These are phyloP conservation scores for Candida nonsorbophila DNA, from an alignment of 805 yeast genomes.

Conservation along the genomic window DNA sequence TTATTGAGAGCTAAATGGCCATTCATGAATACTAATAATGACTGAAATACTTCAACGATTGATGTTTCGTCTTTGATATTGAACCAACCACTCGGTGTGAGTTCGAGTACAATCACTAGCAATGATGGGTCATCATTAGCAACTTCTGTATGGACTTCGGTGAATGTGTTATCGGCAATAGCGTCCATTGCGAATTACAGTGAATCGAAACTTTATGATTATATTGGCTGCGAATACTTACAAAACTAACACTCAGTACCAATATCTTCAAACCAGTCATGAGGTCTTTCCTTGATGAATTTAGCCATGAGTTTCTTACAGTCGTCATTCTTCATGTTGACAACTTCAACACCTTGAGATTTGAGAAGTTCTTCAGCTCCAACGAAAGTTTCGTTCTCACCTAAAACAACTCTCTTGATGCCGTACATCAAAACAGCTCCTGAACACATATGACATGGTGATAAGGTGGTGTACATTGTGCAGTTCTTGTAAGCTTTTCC, in stretches of 20 bases:
- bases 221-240: too few species aligned
- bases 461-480: slow-evolving; percentile 86
- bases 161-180: slow-evolving; percentile 56
- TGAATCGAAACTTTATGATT: too few species aligned
- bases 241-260: too few species aligned
- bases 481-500: slow-evolving; percentile 77
- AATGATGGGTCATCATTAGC: slow-evolving; percentile 59
- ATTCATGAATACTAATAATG: slow-evolving; percentile 72
- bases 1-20: slow-evolving; percentile 84
- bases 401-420: slow-evolving; percentile 78
- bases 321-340: slow-evolving; percentile 51
- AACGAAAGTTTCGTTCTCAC: slow-evolving; percentile 76
- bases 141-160: slow-evolving; percentile 21
- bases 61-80: slow-evolving; percentile 41
- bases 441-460: slow-evolving; percentile 94
- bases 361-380: slow-evolving; percentile 80
- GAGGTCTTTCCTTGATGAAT: slow-evolving; percentile 75
- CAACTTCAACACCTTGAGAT: slow-evolving; percentile 66
- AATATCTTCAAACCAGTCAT: slow-evolving; percentile 78
- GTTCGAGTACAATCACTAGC: slow-evolving; percentile 71
- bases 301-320: slow-evolving; percentile 70
- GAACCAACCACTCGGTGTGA: slow-evolving; percentile 69
- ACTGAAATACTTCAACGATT: slow-evolving; percentile 54
- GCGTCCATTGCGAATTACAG: too few species aligned
- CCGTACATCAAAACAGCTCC: slow-evolving; percentile 92